Percentiles rank a stretch among this genome's conserved stretches.
phyloP scores from a whole-genome alignment of 352 stramenopile species.

The Phytophthora hybrid region DNA sequence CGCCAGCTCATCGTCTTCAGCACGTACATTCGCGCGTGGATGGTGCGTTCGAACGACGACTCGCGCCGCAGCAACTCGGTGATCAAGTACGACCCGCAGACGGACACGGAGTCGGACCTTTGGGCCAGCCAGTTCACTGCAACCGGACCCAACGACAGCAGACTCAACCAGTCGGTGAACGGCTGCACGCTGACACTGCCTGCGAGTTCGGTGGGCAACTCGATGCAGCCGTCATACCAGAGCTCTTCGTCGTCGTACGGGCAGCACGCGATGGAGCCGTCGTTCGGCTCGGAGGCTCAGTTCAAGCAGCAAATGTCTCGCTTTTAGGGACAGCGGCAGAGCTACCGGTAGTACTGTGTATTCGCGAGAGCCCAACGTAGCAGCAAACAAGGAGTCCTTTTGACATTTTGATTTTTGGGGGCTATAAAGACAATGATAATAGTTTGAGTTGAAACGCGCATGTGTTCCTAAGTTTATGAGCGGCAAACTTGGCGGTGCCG shows the following conservation, averaged over 20 bases:
- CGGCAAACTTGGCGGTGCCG: not conserved
- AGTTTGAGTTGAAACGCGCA: not conserved
- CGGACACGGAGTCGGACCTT: conserved; percentile 50
- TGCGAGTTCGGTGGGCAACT: conserved; percentile 8
- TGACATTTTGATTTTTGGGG: conserved; percentile 16
- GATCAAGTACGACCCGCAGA: conserved; percentile 46
- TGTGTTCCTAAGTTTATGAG: not conserved
- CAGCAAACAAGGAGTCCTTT: conserved; percentile 15
- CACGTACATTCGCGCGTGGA: conserved; percentile 62
- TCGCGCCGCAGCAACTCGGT: conserved; percentile 35
- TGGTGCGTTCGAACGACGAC: conserved; percentile 53
- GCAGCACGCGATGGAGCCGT: conserved; percentile 28
- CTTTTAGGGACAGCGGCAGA: conserved; percentile 17
- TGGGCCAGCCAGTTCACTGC: conserved; percentile 51
- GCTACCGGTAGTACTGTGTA: not conserved
- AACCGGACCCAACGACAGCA: conserved; percentile 9
- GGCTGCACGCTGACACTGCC: conserved; percentile 27
- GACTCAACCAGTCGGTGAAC: conserved; percentile 20
- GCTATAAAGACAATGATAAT: conserved; percentile 21
- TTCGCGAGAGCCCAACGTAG: not conserved
- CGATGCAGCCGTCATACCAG: conserved; percentile 21
- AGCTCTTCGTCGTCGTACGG: conserved; percentile 19
- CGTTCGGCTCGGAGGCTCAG: conserved; percentile 18
- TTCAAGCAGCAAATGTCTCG: conserved; percentile 24
- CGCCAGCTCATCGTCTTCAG: conserved; percentile 68